Conservation (phyloP, 352 stramenopile species). For the Peronospora farinosa region DNA sequence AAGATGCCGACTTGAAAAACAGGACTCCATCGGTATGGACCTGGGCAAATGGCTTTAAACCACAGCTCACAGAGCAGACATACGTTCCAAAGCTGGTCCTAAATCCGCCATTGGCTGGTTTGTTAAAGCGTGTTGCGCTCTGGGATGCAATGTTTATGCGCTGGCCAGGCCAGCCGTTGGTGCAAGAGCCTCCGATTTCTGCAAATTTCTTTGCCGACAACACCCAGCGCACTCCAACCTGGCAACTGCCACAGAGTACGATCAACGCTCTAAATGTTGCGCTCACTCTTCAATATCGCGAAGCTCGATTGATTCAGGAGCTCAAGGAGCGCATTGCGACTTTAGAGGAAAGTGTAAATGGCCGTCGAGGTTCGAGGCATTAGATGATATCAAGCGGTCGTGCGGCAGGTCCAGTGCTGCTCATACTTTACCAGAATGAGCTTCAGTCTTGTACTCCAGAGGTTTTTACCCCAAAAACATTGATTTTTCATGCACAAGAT, state of each 20-base stretch:
- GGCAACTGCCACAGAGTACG: slow-evolving; percentile 52
- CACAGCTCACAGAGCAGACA: slow-evolving; percentile 49
- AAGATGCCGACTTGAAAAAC: slow-evolving; percentile 48
- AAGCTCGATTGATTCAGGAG: slow-evolving; percentile 38
- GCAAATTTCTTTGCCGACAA: slow-evolving; percentile 61
- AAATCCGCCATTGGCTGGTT: slow-evolving; percentile 47
- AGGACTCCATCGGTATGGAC: slow-evolving; percentile 75
- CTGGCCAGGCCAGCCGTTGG: slow-evolving; percentile 59
- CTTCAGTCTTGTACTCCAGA: slow-evolving; percentile 15
- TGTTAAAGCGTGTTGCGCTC: slow-evolving; percentile 57
- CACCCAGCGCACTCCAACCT: slow-evolving; percentile 44
- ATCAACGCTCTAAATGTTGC: slow-evolving; percentile 45
- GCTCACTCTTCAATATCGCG: slow-evolving; percentile 36
- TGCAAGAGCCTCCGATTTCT: slow-evolving; percentile 35
- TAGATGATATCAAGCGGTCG: slow-evolving; percentile 15
- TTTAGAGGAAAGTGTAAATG: slow-evolving; percentile 30
- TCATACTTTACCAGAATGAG: neutral
- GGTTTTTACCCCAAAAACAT: slow-evolving; percentile 42
- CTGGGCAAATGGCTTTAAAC: slow-evolving; percentile 72
- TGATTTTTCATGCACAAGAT: slow-evolving; percentile 47
- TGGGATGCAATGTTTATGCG: slow-evolving; percentile 73
- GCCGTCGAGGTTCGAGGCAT: slow-evolving; percentile 25
- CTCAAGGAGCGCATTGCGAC: slow-evolving; percentile 32
- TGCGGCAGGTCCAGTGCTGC: slow-evolving; percentile 1
- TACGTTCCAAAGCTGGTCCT: slow-evolving; percentile 48